Conservation (phyloP, 352 stramenopile species). For the Phytopythium sindhum region DNA sequence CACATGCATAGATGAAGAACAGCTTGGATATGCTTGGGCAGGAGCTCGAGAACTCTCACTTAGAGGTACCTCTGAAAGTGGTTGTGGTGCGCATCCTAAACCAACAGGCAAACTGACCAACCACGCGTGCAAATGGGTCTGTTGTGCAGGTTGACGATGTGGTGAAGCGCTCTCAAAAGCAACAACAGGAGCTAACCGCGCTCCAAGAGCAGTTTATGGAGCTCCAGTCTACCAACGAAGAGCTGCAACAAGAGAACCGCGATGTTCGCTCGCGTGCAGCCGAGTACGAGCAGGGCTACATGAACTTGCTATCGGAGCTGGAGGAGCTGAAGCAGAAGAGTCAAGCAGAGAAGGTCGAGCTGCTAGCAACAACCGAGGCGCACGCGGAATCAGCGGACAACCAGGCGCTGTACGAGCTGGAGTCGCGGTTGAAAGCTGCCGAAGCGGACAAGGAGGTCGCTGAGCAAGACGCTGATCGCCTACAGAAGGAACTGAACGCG, state of each 20-base stretch:
- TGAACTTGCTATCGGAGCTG: conserved; percentile 48
- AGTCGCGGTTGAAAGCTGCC: conserved; percentile 40
- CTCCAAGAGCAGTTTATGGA: conserved; percentile 28
- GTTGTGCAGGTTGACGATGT: conserved; percentile 35
- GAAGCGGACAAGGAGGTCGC: conserved; percentile 66
- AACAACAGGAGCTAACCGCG: conserved; percentile 31
- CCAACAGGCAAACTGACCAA: background rate
- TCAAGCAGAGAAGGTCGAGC: conserved; percentile 46
- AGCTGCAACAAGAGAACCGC: conserved; percentile 34
- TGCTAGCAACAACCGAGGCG: conserved; percentile 45
- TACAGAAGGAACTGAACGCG: conserved; percentile 49
- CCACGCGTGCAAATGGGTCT: background rate
- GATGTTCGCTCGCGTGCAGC: conserved; percentile 36
- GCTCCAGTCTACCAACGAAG: conserved; percentile 28
- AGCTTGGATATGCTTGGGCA: conserved; percentile 40
- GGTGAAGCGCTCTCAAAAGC: conserved; percentile 26
- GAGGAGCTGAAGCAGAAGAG: conserved; percentile 39
- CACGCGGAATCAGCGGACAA: conserved; percentile 47
- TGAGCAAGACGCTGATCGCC: conserved; percentile 47
- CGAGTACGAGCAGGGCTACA: conserved; percentile 72
- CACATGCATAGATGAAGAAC: conserved; percentile 19
- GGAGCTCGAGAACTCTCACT: conserved; percentile 50
- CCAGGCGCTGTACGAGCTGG: conserved; percentile 61
- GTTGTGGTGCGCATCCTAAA: background rate
- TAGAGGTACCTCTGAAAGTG: conserved; percentile 25